Conservation (phyloP, 1,284 basidiomycete species). For the Rhodotorula sp. region DNA sequence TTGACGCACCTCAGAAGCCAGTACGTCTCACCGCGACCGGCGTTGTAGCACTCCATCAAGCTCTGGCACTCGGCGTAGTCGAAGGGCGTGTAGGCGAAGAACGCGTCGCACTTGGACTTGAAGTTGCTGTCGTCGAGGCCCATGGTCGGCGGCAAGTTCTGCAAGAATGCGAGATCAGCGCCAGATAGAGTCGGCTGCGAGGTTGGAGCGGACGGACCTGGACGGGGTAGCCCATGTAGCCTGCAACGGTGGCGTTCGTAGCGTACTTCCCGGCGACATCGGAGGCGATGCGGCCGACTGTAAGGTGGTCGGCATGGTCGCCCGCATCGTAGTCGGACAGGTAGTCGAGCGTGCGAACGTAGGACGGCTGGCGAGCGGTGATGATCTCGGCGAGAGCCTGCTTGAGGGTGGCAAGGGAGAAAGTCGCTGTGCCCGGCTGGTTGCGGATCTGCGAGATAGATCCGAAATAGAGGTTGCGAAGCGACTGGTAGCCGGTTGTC, state of each 20-base stretch:
- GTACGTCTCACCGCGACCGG: conserved; percentile 38
- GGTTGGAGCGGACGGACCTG: conserved; percentile 2
- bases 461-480: conserved; percentile 43
- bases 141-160: conserved; percentile 34
- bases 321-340: conserved; percentile 38
- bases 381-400: conserved; percentile 38
- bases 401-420: conserved; percentile 38
- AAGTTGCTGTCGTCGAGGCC: conserved; percentile 16
- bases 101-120: conserved; percentile 35
- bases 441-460: conserved; percentile 36
- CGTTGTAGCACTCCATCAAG: conserved; percentile 19
- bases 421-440: conserved; percentile 31
- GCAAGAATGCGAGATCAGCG: neutral
- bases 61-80: conserved; percentile 39
- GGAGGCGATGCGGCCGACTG: conserved; percentile 29
- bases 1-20: conserved; percentile 32
- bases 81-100: conserved; percentile 44
- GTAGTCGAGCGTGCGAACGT: conserved; percentile 41
- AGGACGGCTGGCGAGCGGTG: conserved; percentile 23
- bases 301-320: conserved; percentile 43
- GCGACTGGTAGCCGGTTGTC: conserved; percentile 30
- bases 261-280: conserved; percentile 19
- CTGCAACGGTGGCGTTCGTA: conserved; percentile 23
- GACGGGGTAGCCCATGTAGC: conserved; percentile 40
- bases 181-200: neutral